Evolutionary conservation across 495 filamentous ascomycete species (phyloP).

Genomic region (Chaetomium tenue): DNA sequence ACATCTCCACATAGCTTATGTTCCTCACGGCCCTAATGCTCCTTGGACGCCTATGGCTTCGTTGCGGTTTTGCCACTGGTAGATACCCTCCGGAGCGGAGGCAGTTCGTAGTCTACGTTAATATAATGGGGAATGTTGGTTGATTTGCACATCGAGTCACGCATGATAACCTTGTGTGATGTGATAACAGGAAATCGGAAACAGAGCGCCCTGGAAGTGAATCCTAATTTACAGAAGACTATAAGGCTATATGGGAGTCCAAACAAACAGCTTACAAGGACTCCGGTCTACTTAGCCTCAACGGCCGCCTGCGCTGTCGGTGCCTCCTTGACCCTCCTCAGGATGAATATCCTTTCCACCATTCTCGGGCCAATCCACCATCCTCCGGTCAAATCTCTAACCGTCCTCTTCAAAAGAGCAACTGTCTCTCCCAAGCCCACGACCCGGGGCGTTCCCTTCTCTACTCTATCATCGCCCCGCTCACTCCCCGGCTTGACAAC

Average conservation of each 20-base stretch:
- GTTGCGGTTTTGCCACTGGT: slow-evolving; percentile 12
- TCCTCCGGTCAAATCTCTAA: slow-evolving; percentile 50
- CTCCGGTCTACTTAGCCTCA: slow-evolving; percentile 7
- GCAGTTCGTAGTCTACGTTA: slow-evolving; percentile 14
- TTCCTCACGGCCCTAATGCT: slow-evolving; percentile 1
- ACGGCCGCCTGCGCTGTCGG: slow-evolving; percentile 12
- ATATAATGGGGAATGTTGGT: slow-evolving; percentile 7
- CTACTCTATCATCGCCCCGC: slow-evolving; percentile 20
- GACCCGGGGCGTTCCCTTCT: slow-evolving; percentile 27
- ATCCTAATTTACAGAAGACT: background rate
- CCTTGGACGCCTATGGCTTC: background rate
- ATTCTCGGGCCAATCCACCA: slow-evolving; percentile 64
- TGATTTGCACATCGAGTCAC: background rate
- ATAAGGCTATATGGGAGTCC: background rate
- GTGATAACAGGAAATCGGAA: background rate
- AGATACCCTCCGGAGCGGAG: background rate
- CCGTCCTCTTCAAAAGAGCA: slow-evolving; percentile 31
- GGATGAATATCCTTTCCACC: slow-evolving; percentile 57
- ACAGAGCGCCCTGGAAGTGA: background rate
- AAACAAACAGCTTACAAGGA: background rate
- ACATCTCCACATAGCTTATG: background rate
- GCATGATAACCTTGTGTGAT: background rate
- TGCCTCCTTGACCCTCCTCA: slow-evolving; percentile 45
- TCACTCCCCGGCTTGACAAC: slow-evolving; percentile 52
- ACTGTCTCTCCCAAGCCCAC: slow-evolving; percentile 39